Evolutionary conservation across 257 asterid species (phyloP).

Genomic region (Nicotiana sylvestris): DNA sequence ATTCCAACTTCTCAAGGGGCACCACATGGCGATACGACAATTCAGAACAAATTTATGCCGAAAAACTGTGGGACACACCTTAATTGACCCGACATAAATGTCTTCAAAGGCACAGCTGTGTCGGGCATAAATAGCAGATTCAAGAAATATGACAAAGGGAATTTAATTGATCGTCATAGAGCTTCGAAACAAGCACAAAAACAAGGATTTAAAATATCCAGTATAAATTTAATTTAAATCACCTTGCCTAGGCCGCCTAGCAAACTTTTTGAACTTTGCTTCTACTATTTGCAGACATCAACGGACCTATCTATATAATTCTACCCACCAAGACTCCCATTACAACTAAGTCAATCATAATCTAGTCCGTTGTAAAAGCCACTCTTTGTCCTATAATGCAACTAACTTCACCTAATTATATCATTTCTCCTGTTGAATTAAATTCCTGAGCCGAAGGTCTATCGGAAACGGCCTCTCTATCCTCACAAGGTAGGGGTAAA

Average conservation of each 20-base stretch:
- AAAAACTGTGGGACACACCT: constrained; percentile 1
- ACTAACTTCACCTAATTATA: background rate
- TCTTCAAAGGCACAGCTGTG: background rate
- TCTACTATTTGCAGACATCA: background rate
- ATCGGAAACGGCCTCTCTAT: too few relatives aligned
- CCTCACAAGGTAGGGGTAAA: too few relatives aligned
- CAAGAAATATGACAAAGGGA: background rate
- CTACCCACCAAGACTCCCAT: background rate
- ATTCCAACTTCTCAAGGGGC: background rate
- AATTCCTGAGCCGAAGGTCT: too few relatives aligned
- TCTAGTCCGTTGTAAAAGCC: background rate
- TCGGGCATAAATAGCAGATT: background rate
- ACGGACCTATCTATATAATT: background rate
- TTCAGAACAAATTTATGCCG: background rate
- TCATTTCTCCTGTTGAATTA: background rate
- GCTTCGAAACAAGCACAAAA: background rate
- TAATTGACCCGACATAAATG: background rate
- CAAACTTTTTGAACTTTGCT: background rate
- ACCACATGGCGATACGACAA: background rate
- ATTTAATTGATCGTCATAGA: background rate
- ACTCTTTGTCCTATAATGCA: background rate
- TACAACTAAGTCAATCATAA: background rate
- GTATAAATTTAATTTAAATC: background rate
- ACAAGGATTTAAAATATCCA: background rate
- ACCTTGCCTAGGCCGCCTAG: too few relatives aligned